These are phyloP conservation scores for Fusarium sp. DNA, from an alignment of 2,329 filamentous ascomycete species.

Conservation along the genomic window DNA sequence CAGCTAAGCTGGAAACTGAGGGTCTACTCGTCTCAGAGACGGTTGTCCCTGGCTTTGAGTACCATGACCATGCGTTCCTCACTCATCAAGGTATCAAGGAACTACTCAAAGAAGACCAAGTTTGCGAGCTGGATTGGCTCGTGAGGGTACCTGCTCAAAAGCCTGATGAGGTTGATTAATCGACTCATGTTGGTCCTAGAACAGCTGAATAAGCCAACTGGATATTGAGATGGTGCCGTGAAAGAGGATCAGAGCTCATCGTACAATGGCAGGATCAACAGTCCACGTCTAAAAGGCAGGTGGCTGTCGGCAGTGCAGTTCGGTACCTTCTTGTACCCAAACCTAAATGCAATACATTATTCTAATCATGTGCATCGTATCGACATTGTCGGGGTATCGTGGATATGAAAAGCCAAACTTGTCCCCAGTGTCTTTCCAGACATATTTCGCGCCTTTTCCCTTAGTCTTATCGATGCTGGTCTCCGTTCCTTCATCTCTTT, in stretches of 20 bases:
- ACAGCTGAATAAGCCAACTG: not conserved
- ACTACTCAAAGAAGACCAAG: conserved; percentile 63
- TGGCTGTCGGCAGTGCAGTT: not conserved
- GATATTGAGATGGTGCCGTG: not conserved
- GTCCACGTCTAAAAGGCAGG: not conserved
- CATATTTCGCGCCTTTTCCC: conserved; percentile 1
- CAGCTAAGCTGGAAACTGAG: conserved; percentile 53
- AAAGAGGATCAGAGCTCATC: not conserved
- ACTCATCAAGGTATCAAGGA: conserved; percentile 59
- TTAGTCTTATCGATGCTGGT: not conserved
- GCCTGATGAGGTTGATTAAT: not conserved
- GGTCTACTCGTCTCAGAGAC: conserved; percentile 75
- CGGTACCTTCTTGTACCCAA: not conserved
- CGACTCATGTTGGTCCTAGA: not conserved
- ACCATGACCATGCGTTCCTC: conserved; percentile 74
- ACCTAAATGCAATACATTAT: conserved; percentile 20
- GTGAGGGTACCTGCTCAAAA: conserved; percentile 44
- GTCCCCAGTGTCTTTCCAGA: conserved; percentile 7
- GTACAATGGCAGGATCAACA: not conserved
- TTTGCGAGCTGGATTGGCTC: conserved; percentile 60
- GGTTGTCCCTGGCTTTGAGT: conserved; percentile 76
- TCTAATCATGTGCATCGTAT: conserved; percentile 41
- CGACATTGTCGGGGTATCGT: conserved; percentile 43
- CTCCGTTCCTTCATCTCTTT: not conserved
- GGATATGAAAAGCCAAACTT: conserved; percentile 29